Base-by-base conservation (phyloP, 208 protist genomes). In the Zelonia costaricensis region DNA sequence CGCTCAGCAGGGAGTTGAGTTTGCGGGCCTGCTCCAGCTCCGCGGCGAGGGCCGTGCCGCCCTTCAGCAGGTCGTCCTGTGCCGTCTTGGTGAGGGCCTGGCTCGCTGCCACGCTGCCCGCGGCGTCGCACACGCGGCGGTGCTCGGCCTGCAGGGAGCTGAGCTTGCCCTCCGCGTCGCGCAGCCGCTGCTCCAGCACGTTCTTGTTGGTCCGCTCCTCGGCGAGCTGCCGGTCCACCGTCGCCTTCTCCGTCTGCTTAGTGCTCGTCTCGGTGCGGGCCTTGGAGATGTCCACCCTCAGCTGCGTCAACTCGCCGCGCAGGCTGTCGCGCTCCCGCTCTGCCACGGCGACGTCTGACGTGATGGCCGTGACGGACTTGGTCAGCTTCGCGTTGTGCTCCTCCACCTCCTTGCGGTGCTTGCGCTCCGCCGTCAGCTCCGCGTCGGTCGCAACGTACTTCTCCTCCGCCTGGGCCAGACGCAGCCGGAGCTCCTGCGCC, bases 401-500 rank as follows among this genome's bases (percentile, higher is more conserved):
- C 66, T 82, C 76, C 22, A 91, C 57, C 47, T 88, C 77, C 35
- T 70, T 76, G 18, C 80, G 51, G 2, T 60, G 63, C 23, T 58
- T 65, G 18, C 52, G 53, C 36, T 69, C 67, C 9, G 62, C 57
- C 0, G 42, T 22, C 6, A 91, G 61, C 58, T 90, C 78, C 52
- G 36, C 47, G 16, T 91, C 80, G 23, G 84, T 73, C 18, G 62
- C 46, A 18, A 75, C 58, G 15, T 76, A 18, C 18, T 56, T 56
- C 45, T 82, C 62, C 39, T 94, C 79, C 18, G 65, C 35, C 23
- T 38, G 68, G 13, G 51, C 22, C n/a, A 82, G n/a, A 0, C 75
- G 72, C 38, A 90, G 64, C 16, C 82, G 88, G 53, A 91, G 38
- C 71, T 94, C 88, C 52, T 94, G 88, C 28, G 66, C 69, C 68